Percentiles rank a stretch among this genome's conserved stretches.
Evolutionary conservation across 2,329 filamentous ascomycete genomes (phyloP).

Genomic region (Teratosphaeria destructans): DNA sequence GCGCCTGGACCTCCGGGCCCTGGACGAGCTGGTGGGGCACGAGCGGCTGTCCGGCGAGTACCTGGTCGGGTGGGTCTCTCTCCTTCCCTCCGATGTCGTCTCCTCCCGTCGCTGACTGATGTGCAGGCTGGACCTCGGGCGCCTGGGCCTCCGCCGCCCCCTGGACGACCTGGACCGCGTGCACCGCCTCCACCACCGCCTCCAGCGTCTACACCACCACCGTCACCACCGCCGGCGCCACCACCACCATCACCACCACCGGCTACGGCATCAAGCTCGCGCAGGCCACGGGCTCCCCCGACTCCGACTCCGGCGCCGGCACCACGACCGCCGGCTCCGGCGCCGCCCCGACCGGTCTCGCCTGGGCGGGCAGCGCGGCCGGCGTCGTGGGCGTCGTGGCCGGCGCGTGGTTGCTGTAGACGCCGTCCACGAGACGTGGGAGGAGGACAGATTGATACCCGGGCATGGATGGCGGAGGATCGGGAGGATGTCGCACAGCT

Average conservation of each 20-base stretch:
- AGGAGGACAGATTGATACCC: neutral
- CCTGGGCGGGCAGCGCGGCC: conserved; percentile 17
- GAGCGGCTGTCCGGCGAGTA: conserved; percentile 21
- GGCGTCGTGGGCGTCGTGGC: conserved; percentile 22
- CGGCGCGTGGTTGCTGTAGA: conserved; percentile 22
- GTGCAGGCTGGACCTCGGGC: conserved; percentile 23
- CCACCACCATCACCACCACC: conserved; percentile 15
- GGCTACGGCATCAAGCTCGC: conserved; percentile 22
- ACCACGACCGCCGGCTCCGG: conserved; percentile 11
- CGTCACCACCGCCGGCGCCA: conserved; percentile 16
- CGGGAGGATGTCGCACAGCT: too few species aligned
- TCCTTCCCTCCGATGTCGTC: too few species aligned
- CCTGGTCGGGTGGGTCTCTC: conserved; percentile 20
- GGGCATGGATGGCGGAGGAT: neutral
- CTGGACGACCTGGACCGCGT: conserved; percentile 27
- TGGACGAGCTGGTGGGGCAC: conserved; percentile 29
- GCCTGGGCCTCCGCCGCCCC: conserved; percentile 22
- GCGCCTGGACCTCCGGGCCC: conserved; percentile 23
- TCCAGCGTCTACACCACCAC: conserved; percentile 21
- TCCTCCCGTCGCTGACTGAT: neutral
- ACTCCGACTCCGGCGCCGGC: conserved; percentile 3
- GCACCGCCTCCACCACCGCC: conserved; percentile 23
- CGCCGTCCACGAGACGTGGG: neutral
- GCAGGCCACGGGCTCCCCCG: conserved; percentile 10
- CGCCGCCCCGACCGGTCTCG: conserved; percentile 14